These are phyloP conservation scores for Amaranthus tricolor DNA, from an alignment of 179 eudicot genomes.

Conservation along the genomic window DNA sequence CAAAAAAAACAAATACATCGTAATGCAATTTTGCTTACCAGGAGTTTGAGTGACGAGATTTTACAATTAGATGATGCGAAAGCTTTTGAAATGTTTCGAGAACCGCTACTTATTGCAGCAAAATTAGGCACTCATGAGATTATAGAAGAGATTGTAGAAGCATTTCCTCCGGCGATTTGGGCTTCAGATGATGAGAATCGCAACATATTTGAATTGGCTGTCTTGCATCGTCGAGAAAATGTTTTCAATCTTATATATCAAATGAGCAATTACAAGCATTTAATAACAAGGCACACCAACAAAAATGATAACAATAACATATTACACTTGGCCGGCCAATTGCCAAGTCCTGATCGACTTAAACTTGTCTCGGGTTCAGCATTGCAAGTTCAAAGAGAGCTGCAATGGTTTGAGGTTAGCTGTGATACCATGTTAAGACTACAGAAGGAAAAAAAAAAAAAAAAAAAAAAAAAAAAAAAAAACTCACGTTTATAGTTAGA, in stretches of 20 bases:
- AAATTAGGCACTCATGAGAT: conserved; percentile 30
- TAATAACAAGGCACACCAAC: conserved; percentile 24
- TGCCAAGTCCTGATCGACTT: conserved; percentile 33
- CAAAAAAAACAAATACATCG: conserved; percentile 6
- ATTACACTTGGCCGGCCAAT: conserved; percentile 39
- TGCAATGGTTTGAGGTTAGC: conserved; percentile 47
- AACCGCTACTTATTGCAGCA: conserved; percentile 30
- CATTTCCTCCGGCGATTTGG: conserved; percentile 29
- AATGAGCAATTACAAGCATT: conserved; percentile 23
- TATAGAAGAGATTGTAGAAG: conserved; percentile 32
- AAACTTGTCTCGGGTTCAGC: conserved; percentile 40
- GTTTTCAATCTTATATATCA: conserved; percentile 40
- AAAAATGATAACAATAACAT: conserved; percentile 29
- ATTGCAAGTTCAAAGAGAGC: conserved; percentile 38
- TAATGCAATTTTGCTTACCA: conserved; percentile 34
- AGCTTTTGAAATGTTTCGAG: conserved; percentile 12
- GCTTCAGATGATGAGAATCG: background rate
- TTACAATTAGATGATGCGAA: conserved; percentile 14
- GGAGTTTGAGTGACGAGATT: conserved; percentile 31
- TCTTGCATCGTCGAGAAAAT: conserved; percentile 33
- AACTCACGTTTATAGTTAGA: background rate
- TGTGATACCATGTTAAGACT: no score
- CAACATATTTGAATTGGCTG: conserved; percentile 30
- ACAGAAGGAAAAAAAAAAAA: no score
- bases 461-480: no score